Conservation (phyloP, 345 rosid genomes). For the Eucalyptus decipiens region DNA sequence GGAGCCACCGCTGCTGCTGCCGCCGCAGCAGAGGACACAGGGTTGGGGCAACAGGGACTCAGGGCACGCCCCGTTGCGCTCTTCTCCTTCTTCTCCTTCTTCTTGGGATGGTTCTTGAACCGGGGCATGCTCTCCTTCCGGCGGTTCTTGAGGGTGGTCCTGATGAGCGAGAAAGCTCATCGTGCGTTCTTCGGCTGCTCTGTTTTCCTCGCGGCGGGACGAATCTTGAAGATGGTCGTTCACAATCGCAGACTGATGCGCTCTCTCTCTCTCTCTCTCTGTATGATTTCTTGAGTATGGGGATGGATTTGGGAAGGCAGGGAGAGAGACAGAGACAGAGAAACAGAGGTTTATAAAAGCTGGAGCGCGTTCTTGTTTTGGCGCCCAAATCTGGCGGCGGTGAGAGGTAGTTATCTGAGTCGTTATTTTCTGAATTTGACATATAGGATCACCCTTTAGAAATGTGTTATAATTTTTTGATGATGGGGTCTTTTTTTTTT, state of each 20-base stretch:
- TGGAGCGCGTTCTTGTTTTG: neutral
- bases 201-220: accelerated
- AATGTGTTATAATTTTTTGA: neutral
- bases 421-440: neutral
- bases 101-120: neutral
- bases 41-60: neutral
- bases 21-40: neutral
- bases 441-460: neutral
- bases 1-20: neutral
- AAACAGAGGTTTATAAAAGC: neutral
- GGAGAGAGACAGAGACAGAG: neutral
- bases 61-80: neutral
- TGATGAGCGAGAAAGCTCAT: neutral
- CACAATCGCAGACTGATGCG: neutral
- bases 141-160: neutral
- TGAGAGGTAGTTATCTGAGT: neutral
- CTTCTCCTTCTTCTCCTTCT: neutral
- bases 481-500: neutral
- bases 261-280: neutral
- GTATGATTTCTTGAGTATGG: neutral
- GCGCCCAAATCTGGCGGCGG: neutral
- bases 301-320: neutral
- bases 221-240: neutral
- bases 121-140: neutral
- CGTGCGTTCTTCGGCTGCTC: neutral